Percentiles rank a stretch among this genome's conserved stretches.
These are phyloP conservation scores for Colletotrichum neosansevieriae DNA, from an alignment of 2,329 filamentous ascomycete species.

Conservation along the genomic window DNA sequence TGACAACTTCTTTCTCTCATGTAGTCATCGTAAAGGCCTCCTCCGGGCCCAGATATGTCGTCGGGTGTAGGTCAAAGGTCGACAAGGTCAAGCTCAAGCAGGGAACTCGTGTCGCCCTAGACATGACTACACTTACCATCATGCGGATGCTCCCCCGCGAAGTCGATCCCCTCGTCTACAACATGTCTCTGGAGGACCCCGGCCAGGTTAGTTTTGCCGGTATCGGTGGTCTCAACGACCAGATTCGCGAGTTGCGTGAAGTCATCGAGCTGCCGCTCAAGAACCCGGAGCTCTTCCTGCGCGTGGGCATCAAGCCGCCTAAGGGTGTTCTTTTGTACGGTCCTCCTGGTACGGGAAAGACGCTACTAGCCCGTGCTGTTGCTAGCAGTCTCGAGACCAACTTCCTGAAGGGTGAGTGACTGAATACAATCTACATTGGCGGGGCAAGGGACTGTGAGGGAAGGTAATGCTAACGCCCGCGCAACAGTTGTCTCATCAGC, in stretches of 20 bases:
- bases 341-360: conserved; percentile 97
- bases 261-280: conserved; percentile 98
- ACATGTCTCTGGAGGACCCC: conserved; percentile 99
- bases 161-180: conserved; percentile 98
- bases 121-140: conserved; percentile 99
- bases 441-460: not conserved
- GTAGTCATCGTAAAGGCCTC: conserved; percentile 98
- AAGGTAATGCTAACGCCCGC: conserved; percentile 35
- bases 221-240: conserved; percentile 97
- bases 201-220: conserved; percentile 98
- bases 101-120: conserved; percentile 94
- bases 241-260: conserved; percentile 96
- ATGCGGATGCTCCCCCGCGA: conserved; percentile 99
- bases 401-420: conserved; percentile 86
- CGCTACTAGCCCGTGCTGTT: conserved; percentile 90
- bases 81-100: conserved; percentile 98
- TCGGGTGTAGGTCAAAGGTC: conserved; percentile 97
- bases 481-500: conserved; percentile 91
- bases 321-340: conserved; percentile 98
- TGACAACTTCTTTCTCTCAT: not conserved
- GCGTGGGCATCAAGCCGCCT: conserved; percentile 98
- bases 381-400: conserved; percentile 98
- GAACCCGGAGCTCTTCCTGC: conserved; percentile 96
- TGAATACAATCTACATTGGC: not conserved
- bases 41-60: conserved; percentile 95